phyloP scores from a whole-genome alignment of 257 asterid species.

The Primulina eburnea region DNA sequence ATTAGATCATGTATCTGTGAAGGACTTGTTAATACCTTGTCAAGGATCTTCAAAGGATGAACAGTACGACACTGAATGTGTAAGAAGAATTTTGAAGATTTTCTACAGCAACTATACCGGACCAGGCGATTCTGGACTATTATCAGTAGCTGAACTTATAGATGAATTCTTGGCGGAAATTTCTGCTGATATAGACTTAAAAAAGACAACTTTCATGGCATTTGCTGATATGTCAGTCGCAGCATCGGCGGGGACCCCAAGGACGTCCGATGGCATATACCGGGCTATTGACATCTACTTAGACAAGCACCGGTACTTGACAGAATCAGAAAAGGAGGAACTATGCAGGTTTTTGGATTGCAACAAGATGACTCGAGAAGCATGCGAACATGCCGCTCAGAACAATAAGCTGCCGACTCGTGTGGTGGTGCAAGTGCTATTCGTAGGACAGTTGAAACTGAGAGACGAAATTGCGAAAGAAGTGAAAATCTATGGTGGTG shows the following conservation, averaged over 20 bases:
- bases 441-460: slow-evolving; percentile 55
- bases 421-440: slow-evolving; percentile 62
- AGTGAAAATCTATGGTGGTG: slow-evolving; percentile 15
- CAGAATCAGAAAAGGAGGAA: slow-evolving; percentile 59
- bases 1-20: slow-evolving; percentile 43
- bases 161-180: slow-evolving; percentile 64
- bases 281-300: slow-evolving; percentile 62
- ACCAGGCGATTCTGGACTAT: slow-evolving; percentile 29
- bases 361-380: slow-evolving; percentile 56
- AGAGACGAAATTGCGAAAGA: slow-evolving; percentile 41
- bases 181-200: slow-evolving; percentile 60
- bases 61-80: slow-evolving; percentile 53
- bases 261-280: slow-evolving; percentile 55
- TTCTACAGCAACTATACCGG: slow-evolving; percentile 47
- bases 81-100: slow-evolving; percentile 60
- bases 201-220: slow-evolving; percentile 26
- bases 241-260: slow-evolving; percentile 36
- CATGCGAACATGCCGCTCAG: slow-evolving; percentile 63
- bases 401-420: slow-evolving; percentile 65
- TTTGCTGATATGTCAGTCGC: slow-evolving; percentile 44
- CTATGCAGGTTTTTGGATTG: slow-evolving; percentile 58
- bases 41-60: slow-evolving; percentile 58
- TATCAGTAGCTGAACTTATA: slow-evolving; percentile 47
- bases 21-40: slow-evolving; percentile 59
- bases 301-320: slow-evolving; percentile 64